Conservation (phyloP, 768 basidiomycete genomes). For the Lanmaoa pseudosensibilis region DNA sequence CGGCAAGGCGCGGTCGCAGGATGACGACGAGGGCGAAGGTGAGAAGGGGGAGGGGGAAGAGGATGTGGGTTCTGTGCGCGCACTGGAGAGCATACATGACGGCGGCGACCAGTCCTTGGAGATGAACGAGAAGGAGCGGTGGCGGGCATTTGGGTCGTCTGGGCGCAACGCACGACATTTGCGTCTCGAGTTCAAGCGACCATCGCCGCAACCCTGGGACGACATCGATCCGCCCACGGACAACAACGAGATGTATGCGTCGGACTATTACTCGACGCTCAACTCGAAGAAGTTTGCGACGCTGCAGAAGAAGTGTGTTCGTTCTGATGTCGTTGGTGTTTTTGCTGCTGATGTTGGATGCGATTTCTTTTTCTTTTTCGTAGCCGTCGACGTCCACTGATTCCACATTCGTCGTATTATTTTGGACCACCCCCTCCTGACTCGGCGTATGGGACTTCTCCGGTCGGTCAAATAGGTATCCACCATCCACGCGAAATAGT, state of each 20-base stretch:
- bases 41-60: conserved; percentile 7
- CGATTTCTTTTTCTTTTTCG: conserved; percentile 26
- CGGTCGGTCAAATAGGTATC: conserved; percentile 81
- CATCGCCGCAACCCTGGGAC: conserved; percentile 71
- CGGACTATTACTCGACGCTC: conserved; percentile 45
- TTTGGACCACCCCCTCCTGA: conserved; percentile 77
- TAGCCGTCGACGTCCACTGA: conserved; percentile 43
- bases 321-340: background rate
- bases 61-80: conserved; percentile 16
- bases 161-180: conserved; percentile 43
- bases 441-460: conserved; percentile 77
- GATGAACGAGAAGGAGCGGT: conserved; percentile 30
- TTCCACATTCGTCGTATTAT: conserved; percentile 82
- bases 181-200: conserved; percentile 47
- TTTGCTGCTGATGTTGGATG: background rate
- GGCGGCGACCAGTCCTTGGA: conserved; percentile 12
- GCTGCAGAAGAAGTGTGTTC: conserved; percentile 46
- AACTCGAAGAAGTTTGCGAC: conserved; percentile 44
- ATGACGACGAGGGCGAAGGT: background rate
- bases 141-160: conserved; percentile 20
- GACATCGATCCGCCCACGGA: conserved; percentile 48
- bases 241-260: conserved; percentile 31
- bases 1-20: conserved; percentile 11
- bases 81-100: conserved; percentile 10
- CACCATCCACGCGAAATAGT: conserved; percentile 93